Conservation (phyloP, 345 rosid species). For the Eucalyptus pauciflora region DNA sequence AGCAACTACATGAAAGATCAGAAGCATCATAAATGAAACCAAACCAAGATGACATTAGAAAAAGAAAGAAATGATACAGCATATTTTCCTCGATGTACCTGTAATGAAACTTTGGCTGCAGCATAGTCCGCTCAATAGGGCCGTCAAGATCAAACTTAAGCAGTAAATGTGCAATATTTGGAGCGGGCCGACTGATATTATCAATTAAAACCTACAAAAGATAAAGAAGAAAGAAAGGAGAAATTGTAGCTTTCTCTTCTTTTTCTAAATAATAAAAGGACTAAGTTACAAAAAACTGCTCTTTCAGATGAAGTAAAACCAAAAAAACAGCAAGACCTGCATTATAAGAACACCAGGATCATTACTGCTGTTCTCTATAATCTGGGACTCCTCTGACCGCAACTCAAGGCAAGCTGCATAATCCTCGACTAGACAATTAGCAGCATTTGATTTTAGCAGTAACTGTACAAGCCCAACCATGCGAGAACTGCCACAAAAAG, state of each 20-base stretch:
- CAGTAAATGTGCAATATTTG: conserved; percentile 83
- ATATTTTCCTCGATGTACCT: conserved; percentile 28
- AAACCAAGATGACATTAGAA: neutral
- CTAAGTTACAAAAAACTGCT: neutral
- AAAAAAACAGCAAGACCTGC: conserved; percentile 43
- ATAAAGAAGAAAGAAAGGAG: neutral
- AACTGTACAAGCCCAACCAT: conserved; percentile 83
- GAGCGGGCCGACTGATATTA: conserved; percentile 80
- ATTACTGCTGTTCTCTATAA: conserved; percentile 51
- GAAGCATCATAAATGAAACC: neutral
- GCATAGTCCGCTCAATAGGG: conserved; percentile 62
- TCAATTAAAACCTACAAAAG: conserved; percentile 71
- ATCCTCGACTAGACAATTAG: conserved; percentile 60
- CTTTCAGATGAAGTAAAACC: conserved; percentile 2
- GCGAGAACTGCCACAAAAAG: conserved; percentile 51
- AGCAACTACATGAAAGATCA: conserved; percentile 43
- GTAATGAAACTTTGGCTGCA: conserved; percentile 94
- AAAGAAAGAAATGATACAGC: neutral
- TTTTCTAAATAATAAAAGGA: neutral
- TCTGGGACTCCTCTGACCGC: conserved; percentile 67
- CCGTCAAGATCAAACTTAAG: conserved; percentile 82
- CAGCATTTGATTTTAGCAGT: conserved; percentile 69
- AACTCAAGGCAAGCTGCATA: conserved; percentile 90
- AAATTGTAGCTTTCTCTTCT: neutral
- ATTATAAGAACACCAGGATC: conserved; percentile 82